These are phyloP conservation scores for Zygosaccharomyces rouxii DNA, from an alignment of 805 yeast species.

Conservation along the genomic window DNA sequence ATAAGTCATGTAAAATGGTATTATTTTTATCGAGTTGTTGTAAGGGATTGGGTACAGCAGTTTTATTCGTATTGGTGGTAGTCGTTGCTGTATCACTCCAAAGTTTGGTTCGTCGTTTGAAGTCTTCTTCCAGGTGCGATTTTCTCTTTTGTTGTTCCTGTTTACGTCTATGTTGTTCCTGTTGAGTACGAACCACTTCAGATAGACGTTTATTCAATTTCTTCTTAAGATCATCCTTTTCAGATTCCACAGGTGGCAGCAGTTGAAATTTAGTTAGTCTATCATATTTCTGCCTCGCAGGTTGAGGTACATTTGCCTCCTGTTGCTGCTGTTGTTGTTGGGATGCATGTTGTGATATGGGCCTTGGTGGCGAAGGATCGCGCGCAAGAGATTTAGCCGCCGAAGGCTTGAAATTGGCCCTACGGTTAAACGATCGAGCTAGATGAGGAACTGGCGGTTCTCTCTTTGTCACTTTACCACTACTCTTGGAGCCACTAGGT, in stretches of 20 bases:
- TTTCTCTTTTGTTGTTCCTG: constrained; percentile 28
- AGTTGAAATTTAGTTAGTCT: constrained; percentile 32
- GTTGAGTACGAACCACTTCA: constrained; percentile 33
- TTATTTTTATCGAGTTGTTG: constrained; percentile 8
- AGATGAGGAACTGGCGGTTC: neutral
- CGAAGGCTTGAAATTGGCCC: neutral
- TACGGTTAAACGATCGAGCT: neutral
- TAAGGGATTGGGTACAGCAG: neutral
- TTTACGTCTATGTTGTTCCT: constrained; percentile 26
- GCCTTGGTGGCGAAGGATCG: neutral
- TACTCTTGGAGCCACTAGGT: neutral
- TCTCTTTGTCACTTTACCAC: neutral
- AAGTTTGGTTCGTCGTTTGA: constrained; percentile 20
- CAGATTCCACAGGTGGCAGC: constrained; percentile 22
- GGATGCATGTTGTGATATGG: neutral
- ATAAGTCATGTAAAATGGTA: constrained; percentile 21
- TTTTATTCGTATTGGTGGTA: neutral
- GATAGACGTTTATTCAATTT: constrained; percentile 31
- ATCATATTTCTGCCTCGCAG: constrained; percentile 15
- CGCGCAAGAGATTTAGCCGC: neutral
- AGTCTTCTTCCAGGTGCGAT: constrained; percentile 27
- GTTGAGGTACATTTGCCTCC: no score
- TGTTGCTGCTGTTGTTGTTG: neutral
- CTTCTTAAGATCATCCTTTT: constrained; percentile 27
- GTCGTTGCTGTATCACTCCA: constrained; percentile 11